Percentiles rank a stretch among this genome's conserved stretches.
Evolutionary conservation across 257 asterid genomes (phyloP).

Genomic region (Parsonsia alboflavescens): DNA sequence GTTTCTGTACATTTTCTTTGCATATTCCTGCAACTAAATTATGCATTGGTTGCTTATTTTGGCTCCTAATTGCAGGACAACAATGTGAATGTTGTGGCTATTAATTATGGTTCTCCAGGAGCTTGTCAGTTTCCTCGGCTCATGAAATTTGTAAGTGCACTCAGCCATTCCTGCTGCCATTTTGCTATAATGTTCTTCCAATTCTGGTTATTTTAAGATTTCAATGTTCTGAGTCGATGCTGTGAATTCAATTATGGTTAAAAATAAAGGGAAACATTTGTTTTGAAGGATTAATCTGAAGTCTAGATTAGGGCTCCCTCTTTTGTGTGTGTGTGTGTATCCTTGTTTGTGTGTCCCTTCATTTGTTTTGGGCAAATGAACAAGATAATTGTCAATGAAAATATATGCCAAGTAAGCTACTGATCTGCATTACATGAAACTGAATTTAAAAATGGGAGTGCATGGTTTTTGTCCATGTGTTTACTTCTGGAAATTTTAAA

Average conservation of each 20-base stretch:
- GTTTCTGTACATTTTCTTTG: neutral
- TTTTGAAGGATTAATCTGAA: neutral
- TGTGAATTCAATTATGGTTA: neutral
- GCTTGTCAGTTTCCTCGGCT: constrained; percentile 81
- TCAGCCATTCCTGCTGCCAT: neutral
- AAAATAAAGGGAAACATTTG: neutral
- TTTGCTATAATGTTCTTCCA: neutral
- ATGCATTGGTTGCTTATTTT: neutral
- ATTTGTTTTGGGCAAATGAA: neutral
- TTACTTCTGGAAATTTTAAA: neutral
- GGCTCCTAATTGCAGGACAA: constrained; percentile 54
- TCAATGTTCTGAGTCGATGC: neutral
- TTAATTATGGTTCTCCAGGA: constrained; percentile 90
- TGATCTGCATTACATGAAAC: neutral
- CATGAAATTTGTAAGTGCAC: constrained; percentile 59
- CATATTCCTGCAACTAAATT: neutral
- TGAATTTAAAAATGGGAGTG: neutral
- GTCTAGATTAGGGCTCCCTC: neutral
- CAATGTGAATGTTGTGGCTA: constrained; percentile 79
- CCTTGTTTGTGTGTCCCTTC: neutral
- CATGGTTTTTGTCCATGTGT: neutral
- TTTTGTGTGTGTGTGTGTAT: neutral
- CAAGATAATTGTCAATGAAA: neutral
- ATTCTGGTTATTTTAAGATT: neutral
- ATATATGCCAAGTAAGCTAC: neutral